phyloP scores from a whole-genome alignment of 2,329 filamentous ascomycete genomes.

The Penicillium hesseltinei region DNA sequence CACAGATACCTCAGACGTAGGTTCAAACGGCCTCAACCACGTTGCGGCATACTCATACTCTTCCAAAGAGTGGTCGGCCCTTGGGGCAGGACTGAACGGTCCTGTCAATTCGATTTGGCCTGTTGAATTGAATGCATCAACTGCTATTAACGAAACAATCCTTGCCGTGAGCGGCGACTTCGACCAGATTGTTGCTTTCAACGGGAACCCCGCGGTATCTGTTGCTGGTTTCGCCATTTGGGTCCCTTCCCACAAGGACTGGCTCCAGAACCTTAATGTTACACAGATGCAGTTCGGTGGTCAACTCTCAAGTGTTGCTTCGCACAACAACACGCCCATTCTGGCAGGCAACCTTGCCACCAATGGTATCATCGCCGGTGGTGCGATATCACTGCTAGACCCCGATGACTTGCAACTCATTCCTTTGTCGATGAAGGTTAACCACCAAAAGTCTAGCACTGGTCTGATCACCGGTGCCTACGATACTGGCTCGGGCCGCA shows the following conservation, averaged over 20 bases:
- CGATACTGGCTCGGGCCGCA: slow-evolving; percentile 66
- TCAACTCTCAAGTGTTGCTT: slow-evolving; percentile 67
- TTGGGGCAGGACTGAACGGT: slow-evolving; percentile 85
- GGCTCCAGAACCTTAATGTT: slow-evolving; percentile 76
- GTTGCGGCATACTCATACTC: slow-evolving; percentile 72
- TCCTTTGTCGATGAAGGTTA: slow-evolving; percentile 52
- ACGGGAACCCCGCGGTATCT: slow-evolving; percentile 57
- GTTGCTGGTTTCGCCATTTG: slow-evolving; percentile 83
- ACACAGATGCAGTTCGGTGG: slow-evolving; percentile 68
- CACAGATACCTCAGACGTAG: slow-evolving; percentile 65
- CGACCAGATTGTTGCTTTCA: slow-evolving; percentile 65
- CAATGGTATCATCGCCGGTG: slow-evolving; percentile 68
- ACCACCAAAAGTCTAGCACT: slow-evolving; percentile 25
- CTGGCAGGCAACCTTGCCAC: slow-evolving; percentile 83
- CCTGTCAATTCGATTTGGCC: slow-evolving; percentile 71
- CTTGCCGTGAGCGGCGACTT: slow-evolving; percentile 82
- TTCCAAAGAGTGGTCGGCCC: slow-evolving; percentile 68
- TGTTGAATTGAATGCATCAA: slow-evolving; percentile 74
- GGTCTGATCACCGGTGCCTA: slow-evolving; percentile 71
- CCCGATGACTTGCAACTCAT: slow-evolving; percentile 38
- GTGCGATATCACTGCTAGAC: slow-evolving; percentile 64
- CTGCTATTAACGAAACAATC: slow-evolving; percentile 65
- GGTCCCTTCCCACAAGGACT: slow-evolving; percentile 81
- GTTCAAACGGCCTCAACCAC: slow-evolving; percentile 65
- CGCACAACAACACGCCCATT: slow-evolving; percentile 57